A percentile compares a stretch with the other conserved stretches of the same genome.
These are phyloP conservation scores for Cutaneotrichosporon mucoides DNA, from an alignment of 1,284 basidiomycete species.

Conservation along the genomic window DNA sequence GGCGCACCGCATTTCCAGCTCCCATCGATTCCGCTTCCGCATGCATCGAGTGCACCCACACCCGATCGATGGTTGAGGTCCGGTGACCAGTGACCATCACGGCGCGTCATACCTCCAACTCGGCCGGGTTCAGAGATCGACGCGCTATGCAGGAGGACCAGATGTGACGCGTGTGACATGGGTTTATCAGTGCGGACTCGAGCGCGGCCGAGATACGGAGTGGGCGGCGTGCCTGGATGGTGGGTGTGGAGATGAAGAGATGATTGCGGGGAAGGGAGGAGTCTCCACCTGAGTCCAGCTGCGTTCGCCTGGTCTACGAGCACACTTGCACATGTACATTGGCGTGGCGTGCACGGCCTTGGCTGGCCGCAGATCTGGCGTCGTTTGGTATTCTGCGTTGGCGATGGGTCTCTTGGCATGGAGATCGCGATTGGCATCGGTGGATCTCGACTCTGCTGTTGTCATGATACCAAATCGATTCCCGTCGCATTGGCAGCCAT, in stretches of 20 bases:
- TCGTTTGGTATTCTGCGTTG: neutral
- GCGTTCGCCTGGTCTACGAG: too few relatives aligned
- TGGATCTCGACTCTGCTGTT: too few relatives aligned
- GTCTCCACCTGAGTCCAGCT: neutral
- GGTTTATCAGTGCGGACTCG: neutral
- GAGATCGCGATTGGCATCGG: neutral
- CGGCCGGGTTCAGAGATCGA: neutral
- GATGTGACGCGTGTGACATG: neutral
- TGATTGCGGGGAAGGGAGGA: neutral
- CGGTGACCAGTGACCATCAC: too few relatives aligned
- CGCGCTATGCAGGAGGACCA: neutral
- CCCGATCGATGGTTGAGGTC: too few relatives aligned
- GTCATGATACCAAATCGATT: too few relatives aligned
- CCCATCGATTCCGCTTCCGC: too few relatives aligned
- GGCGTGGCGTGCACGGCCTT: too few relatives aligned
- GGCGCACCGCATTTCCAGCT: too few relatives aligned
- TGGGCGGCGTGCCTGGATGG: neutral
- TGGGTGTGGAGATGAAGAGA: neutral
- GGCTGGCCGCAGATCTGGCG: neutral
- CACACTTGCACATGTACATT: too few relatives aligned
- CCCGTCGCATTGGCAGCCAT: too few relatives aligned
- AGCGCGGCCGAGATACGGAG: neutral
- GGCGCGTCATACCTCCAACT: too few relatives aligned
- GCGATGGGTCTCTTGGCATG: neutral
- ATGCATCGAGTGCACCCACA: too few relatives aligned